These are phyloP conservation scores for Aspergillus ostianus DNA, from an alignment of 495 filamentous ascomycete genomes.

Conservation along the genomic window DNA sequence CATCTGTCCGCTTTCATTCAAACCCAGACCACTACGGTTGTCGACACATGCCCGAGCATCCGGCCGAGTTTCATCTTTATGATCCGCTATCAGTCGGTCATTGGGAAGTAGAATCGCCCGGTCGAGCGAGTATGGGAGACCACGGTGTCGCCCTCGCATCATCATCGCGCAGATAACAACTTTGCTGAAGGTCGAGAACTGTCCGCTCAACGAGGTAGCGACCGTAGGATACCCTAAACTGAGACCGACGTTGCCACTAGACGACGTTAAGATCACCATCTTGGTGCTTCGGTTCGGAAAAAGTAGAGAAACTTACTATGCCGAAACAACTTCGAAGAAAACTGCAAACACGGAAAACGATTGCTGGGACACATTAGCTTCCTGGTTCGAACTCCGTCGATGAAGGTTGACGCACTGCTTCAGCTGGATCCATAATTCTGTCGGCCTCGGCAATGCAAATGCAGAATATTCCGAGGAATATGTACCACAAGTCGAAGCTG, in stretches of 20 bases:
- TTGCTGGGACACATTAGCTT: constrained; percentile 12
- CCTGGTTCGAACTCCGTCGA: not conserved
- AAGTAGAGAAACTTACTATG: constrained; percentile 50
- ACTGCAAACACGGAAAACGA: constrained; percentile 60
- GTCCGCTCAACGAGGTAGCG: constrained; percentile 68
- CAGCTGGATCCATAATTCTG: constrained; percentile 45
- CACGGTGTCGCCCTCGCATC: constrained; percentile 84
- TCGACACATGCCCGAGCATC: not conserved
- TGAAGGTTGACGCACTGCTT: constrained; percentile 32
- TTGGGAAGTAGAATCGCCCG: constrained; percentile 77
- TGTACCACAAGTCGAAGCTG: constrained; percentile 64
- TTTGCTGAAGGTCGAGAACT: constrained; percentile 75
- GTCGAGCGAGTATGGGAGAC: constrained; percentile 85
- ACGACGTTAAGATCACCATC: constrained; percentile 8
- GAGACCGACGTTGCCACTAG: constrained; percentile 78
- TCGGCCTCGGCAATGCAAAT: constrained; percentile 55
- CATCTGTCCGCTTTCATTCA: constrained; percentile 7
- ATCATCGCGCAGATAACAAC: constrained; percentile 86
- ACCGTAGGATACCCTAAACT: constrained; percentile 71
- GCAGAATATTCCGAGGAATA: constrained; percentile 61
- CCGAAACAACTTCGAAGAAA: constrained; percentile 82
- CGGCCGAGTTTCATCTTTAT: not conserved
- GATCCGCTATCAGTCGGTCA: constrained; percentile 49
- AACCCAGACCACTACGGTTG: constrained; percentile 6
- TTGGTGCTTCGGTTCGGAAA: not conserved